Evolutionary conservation across 106 monocot species (phyloP), one percentile per base, ranked within the genome.

Genomic region (Phalaenopsis aphrodite): DNA sequence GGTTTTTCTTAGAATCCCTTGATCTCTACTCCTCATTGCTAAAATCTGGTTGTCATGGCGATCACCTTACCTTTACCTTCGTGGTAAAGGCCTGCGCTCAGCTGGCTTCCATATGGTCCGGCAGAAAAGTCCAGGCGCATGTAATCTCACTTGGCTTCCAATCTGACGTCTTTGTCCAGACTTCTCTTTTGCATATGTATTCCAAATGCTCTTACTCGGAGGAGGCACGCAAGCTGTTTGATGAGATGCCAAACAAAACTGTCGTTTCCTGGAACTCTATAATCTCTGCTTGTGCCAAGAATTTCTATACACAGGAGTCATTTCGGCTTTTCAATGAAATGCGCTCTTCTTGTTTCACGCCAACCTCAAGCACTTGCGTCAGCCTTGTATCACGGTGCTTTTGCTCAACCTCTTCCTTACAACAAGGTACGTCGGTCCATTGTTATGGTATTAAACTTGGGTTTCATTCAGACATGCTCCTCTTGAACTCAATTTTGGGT

Each of bases 181-280:
- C 89, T 39, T 87, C 92, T 23, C 67, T 92, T 75, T 3, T 87
- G 16, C 75, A 85, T 41, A 82, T 92, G 89, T 89, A 89, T 72
- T 77, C 85, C 7, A 87, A 83, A 39, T 87, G 87, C 65, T 75
- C 76, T 18, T 4, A n/a, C 57, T 47, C 84, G 6, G 17, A 9
- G 0, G 83, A 82, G 1, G 81, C 89, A 46, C 72, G 85, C 12
- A 19, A 46, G 5, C 0, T 89, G 79, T 89, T 92, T 55, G 92
- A 89, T 56, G 85, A 85, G 87, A 92, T 89, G 85, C 85, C 85
- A 0, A 5, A 10, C 3, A 85, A 73, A 77, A 82, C 48, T 36
- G 48, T 85, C 55, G 82, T 85, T 42, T 79, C 89, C 1, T 92
- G 92, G 92, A 92, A 92, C 57, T 84, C 88, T 56, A 86, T 91